These are phyloP conservation scores for Rutstroemia sp. DNA, from an alignment of 2,329 filamentous ascomycete species.

Conservation along the genomic window DNA sequence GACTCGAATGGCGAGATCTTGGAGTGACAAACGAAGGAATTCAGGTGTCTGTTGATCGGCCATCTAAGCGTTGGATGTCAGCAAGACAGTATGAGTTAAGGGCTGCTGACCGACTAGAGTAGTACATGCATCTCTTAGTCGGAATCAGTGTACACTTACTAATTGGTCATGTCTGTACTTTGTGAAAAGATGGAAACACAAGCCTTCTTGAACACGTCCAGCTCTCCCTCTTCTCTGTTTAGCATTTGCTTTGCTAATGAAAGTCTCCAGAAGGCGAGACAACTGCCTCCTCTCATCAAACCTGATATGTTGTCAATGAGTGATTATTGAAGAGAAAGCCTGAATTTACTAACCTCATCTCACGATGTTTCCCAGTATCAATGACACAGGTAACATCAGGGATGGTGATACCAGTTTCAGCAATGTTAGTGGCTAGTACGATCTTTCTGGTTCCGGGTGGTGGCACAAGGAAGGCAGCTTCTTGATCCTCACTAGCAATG, in stretches of 20 bases:
- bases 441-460: slow-evolving; percentile 81
- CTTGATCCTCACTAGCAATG: slow-evolving; percentile 93
- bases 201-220: slow-evolving; percentile 86
- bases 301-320: slow-evolving; percentile 13
- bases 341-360: slow-evolving; percentile 57
- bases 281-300: slow-evolving; percentile 91
- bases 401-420: slow-evolving; percentile 97
- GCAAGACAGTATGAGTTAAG: background rate
- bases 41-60: slow-evolving; percentile 92
- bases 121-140: background rate
- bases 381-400: slow-evolving; percentile 96
- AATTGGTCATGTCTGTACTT: slow-evolving; percentile 77
- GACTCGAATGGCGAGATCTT: slow-evolving; percentile 90
- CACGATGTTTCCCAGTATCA: slow-evolving; percentile 92
- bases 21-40: slow-evolving; percentile 86
- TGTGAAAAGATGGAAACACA: slow-evolving; percentile 95
- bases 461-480: slow-evolving; percentile 82
- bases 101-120: background rate
- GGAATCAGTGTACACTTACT: slow-evolving; percentile 16
- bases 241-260: slow-evolving; percentile 91
- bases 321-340: background rate
- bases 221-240: slow-evolving; percentile 92
- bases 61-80: slow-evolving; percentile 40
- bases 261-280: slow-evolving; percentile 84
- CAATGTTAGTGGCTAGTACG: slow-evolving; percentile 94